Evolutionary conservation across 2,329 filamentous ascomycete species (phyloP).

Genomic region (Nemania sp.): DNA sequence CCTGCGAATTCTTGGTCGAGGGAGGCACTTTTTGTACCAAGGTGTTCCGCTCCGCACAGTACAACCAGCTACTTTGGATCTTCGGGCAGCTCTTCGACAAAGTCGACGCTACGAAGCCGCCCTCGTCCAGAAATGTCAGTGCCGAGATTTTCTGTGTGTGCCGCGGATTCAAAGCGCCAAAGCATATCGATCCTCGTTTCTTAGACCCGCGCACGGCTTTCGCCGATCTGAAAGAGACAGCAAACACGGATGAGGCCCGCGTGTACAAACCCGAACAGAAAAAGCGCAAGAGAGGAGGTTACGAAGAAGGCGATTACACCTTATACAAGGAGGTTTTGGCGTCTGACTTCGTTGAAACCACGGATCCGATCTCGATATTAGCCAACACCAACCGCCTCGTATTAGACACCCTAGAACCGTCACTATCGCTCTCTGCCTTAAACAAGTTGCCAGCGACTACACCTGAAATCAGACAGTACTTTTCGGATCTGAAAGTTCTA

Average conservation of each 20-base stretch:
- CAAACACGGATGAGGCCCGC: slow-evolving; percentile 94
- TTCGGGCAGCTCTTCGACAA: slow-evolving; percentile 95
- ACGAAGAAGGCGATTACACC: slow-evolving; percentile 92
- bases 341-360: slow-evolving; percentile 91
- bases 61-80: slow-evolving; percentile 91
- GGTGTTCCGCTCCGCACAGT: slow-evolving; percentile 96
- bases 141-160: slow-evolving; percentile 99
- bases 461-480: slow-evolving; percentile 76
- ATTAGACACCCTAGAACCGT: slow-evolving; percentile 78
- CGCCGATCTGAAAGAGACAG: slow-evolving; percentile 81
- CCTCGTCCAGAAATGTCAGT: slow-evolving; percentile 91
- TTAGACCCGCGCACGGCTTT: slow-evolving; percentile 89
- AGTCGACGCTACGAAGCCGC: slow-evolving; percentile 96
- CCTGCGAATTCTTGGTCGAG: slow-evolving; percentile 87
- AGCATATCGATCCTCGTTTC: slow-evolving; percentile 88
- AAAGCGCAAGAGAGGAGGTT: slow-evolving; percentile 96
- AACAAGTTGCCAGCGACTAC: slow-evolving; percentile 87
- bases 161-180: slow-evolving; percentile 91
- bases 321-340: slow-evolving; percentile 89
- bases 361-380: slow-evolving; percentile 89
- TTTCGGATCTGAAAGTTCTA: slow-evolving; percentile 82
- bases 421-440: slow-evolving; percentile 84
- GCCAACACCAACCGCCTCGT: slow-evolving; percentile 82
- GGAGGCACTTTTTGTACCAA: slow-evolving; percentile 96
- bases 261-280: slow-evolving; percentile 98